Base-by-base conservation (phyloP, 345 rosid genomes). In the Erucastrum elatum region DNA sequence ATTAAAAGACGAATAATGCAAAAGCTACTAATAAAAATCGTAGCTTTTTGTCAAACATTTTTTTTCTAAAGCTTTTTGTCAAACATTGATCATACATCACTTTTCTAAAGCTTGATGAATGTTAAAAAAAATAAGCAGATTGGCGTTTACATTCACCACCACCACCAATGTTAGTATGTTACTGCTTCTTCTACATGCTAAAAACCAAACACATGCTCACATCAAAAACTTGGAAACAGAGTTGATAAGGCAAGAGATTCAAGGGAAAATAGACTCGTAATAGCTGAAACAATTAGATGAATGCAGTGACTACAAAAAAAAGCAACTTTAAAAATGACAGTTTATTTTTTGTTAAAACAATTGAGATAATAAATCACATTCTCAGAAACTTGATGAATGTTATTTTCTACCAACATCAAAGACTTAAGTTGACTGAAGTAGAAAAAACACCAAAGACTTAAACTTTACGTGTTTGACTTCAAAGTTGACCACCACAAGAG, bases 361-460 rank as follows among this genome's bases (percentile, higher is more conserved):
- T 29, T 61, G 65, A 62, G 65, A 62, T 62, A 2, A 62, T 29
- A 27, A 6, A 4, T 61, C 62, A 58, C 29, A 21, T 17, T 56
- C 8, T 55, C 11, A 3, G 11, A 46, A 46, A 3, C 15, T 3
- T 46, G 53, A 16, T 7, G 10, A 16, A 7, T 15, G 61, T 8
- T 15, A 15, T 7, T 7, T 4, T 4, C 55, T 15, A 33, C 27
- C 12, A 64, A 16, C 27, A 34, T 34, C 11, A 64, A 64, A 35
- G 29, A 64, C n/a, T 34, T 10, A 56, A 29, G 2, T 29, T 70
- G 63, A 31, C 27, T 21, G 10, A 15, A 15, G 16, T 15, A 27
- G 9, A 70, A 31, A 31, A 56, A 70, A 70, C 2, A 12, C n/a
- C 49, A 74, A 64, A 75, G 75, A 35, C 65, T 21, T 8, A 1